Conservation (phyloP, 2,329 filamentous ascomycete species). For the Ceratocystis alfenasii region DNA sequence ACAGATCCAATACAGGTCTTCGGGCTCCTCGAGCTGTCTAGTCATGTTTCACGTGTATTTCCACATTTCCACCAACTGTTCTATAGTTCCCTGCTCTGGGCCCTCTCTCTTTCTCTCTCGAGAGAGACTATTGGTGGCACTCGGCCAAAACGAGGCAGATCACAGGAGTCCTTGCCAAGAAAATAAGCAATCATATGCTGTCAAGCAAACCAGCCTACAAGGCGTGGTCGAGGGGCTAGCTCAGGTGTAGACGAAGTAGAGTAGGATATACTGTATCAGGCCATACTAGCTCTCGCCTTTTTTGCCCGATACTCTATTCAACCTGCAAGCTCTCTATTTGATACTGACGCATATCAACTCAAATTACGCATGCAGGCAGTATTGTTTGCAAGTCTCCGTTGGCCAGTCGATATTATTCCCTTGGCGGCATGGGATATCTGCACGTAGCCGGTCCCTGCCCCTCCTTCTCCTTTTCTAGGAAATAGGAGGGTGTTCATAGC, state of each 20-base stretch:
- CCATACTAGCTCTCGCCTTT: background rate
- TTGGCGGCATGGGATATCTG: background rate
- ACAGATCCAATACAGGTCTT: background rate
- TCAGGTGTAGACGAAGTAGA: background rate
- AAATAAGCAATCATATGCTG: background rate
- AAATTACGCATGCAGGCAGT: background rate
- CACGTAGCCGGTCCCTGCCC: background rate
- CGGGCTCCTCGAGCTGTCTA: background rate
- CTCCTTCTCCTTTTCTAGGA: background rate
- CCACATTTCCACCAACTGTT: slow-evolving; percentile 2
- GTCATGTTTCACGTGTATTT: slow-evolving; percentile 11
- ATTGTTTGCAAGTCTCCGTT: background rate
- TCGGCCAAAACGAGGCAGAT: background rate
- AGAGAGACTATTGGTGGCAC: slow-evolving; percentile 9
- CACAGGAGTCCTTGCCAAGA: background rate
- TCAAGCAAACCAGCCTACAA: too few relatives aligned
- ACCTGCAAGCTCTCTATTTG: background rate
- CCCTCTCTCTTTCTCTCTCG: background rate
- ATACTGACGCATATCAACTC: background rate
- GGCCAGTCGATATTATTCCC: background rate
- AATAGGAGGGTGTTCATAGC: too few relatives aligned
- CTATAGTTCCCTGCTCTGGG: background rate
- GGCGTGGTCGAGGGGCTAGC: background rate
- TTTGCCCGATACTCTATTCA: background rate
- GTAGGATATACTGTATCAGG: background rate